Base-by-base conservation (phyloP, 176 grass and related monocot genomes). In the Aegilops longissima region DNA sequence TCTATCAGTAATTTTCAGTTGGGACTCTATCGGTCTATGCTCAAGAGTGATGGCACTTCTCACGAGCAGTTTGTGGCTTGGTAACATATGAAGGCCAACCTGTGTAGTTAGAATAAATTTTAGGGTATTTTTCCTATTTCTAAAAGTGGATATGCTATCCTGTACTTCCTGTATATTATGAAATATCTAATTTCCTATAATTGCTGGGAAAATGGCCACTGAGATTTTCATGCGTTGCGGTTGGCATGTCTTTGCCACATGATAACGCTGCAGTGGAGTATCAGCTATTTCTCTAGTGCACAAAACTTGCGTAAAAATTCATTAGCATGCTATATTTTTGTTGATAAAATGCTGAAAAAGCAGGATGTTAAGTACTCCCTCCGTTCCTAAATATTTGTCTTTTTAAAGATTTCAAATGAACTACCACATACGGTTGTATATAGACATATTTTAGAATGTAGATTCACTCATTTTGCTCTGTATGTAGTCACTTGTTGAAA, bases 141-240 rank as follows among this genome's bases (percentile, higher is more conserved):
- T 82, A 31, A 21, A 87, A 39, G 67, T 9, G 34, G 51, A 83
- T 78, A 67, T 42, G 70, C 66, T 68, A 36, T 3, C 11, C 8
- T 82, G 80, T 82, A 68, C 45, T 66, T 82, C 13, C 25, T 88
- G 80, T 87, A 77, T 59, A 82, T 77, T 82, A 67, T 77, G 33
- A 59, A 87, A 23, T 67, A 44, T 44, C 47, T 25, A 62, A 62
- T 14, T 39, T 83, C 0, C 5, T 1, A 9, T 12, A 21, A 51
- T 17, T 79, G 10, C 8, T 64, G 9, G 33, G 21, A 36, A 29
- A 61, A 39, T 83, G 81, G 31, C 1, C 21, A 21, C 70, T 64
- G 16, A 35, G 52, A 52, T 76, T 76, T 52, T 11, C 14, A 16
- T 44, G 25, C 35, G 40, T 61, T 87, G 67, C 16, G 11, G 38